phyloP scores from a whole-genome alignment of 1,284 basidiomycete species.

The Puccinia hordei region DNA sequence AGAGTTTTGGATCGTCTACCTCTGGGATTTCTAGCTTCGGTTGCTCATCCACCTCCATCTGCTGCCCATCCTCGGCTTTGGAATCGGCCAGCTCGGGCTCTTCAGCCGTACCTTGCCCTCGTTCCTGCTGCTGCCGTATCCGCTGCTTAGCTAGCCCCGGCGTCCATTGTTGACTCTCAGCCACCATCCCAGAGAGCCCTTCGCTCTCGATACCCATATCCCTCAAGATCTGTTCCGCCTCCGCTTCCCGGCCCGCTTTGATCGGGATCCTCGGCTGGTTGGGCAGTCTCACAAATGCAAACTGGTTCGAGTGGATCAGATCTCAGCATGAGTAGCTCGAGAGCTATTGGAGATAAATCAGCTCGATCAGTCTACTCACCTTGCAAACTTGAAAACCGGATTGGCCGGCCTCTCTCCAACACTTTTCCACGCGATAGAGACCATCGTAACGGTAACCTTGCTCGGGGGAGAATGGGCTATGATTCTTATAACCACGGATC shows the following conservation, averaged over 20 bases:
- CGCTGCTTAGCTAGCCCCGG: slow-evolving; percentile 17
- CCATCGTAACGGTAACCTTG: slow-evolving; percentile 78
- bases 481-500: slow-evolving; percentile 76
- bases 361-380: slow-evolving; percentile 46
- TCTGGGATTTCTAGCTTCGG: too few species aligned
- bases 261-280: slow-evolving; percentile 43
- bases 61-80: too few species aligned
- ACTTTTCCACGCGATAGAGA: slow-evolving; percentile 69
- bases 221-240: slow-evolving; percentile 27
- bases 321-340: not conserved
- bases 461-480: slow-evolving; percentile 60
- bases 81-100: too few species aligned
- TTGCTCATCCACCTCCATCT: too few species aligned
- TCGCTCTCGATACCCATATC: slow-evolving; percentile 36
- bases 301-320: not conserved
- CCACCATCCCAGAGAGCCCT: not conserved
- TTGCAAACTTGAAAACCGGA: slow-evolving; percentile 75
- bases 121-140: too few species aligned
- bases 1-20: not conserved
- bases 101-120: too few species aligned
- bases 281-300: slow-evolving; percentile 46
- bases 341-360: too few species aligned
- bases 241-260: slow-evolving; percentile 27
- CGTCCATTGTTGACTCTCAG: slow-evolving; percentile 13
- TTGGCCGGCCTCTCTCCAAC: slow-evolving; percentile 65